A percentile compares a stretch with the other conserved stretches of the same genome.
Conservation (phyloP, 1,139 yeast genomes). For the Wickerhamomyces sp. region DNA sequence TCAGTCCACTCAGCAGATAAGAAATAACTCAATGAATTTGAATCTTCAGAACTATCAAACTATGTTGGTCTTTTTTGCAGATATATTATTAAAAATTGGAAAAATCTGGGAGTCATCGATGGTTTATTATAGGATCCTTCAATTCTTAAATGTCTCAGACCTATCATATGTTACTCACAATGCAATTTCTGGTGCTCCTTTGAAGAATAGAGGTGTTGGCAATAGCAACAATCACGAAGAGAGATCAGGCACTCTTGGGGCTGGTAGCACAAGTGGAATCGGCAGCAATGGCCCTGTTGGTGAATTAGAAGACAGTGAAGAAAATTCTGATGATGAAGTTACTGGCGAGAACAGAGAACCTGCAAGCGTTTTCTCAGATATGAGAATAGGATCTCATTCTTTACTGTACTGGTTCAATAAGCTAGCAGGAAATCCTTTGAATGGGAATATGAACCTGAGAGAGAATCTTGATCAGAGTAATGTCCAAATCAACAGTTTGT, state of each 20-base stretch:
- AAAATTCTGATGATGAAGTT: constrained; percentile 15
- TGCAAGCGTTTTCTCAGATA: constrained; percentile 24
- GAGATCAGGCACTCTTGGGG: constrained; percentile 2
- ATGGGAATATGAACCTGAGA: neutral
- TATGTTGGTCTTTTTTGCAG: constrained; percentile 22
- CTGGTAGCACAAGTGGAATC: too few species aligned
- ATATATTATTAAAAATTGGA: constrained; percentile 25
- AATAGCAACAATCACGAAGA: constrained; percentile 11
- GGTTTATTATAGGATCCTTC: constrained; percentile 27
- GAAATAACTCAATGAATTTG: constrained; percentile 6
- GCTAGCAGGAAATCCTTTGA: constrained; percentile 9
- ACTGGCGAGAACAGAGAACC: constrained; percentile 22
- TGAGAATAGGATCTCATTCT: constrained; percentile 26
- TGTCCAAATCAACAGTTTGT: neutral
- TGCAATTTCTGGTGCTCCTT: neutral
- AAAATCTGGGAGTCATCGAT: constrained; percentile 28
- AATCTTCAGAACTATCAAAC: constrained; percentile 17
- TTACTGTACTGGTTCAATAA: constrained; percentile 23
- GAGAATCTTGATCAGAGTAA: neutral
- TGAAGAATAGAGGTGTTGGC: neutral
- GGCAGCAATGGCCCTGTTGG: constrained; percentile 1
- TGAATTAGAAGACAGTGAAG: constrained; percentile 5
- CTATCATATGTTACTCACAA: constrained; percentile 20
- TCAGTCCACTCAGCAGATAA: constrained; percentile 14
- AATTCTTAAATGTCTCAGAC: constrained; percentile 26